Percentiles rank a stretch among this genome's conserved stretches.
These are phyloP conservation scores for Fusarium sp. DNA, from an alignment of 2,329 filamentous ascomycete genomes.

Conservation along the genomic window DNA sequence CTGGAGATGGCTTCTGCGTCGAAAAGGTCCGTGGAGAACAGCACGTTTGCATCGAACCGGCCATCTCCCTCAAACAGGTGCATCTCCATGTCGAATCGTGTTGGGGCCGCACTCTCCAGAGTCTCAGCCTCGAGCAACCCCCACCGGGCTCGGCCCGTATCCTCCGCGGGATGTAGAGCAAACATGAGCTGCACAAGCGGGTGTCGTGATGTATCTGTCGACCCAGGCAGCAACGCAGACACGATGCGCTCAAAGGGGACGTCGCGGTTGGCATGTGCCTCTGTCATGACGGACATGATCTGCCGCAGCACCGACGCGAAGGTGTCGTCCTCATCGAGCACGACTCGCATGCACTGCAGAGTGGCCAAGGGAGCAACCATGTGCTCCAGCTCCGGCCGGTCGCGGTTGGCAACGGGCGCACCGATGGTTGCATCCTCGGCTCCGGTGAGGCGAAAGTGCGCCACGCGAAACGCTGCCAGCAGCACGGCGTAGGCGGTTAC, in stretches of 20 bases:
- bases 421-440: conserved; percentile 40
- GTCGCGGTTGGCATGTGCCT: conserved; percentile 9
- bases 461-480: conserved; percentile 39
- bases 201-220: conserved; percentile 5
- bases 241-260: conserved; percentile 16
- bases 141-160: too few relatives aligned
- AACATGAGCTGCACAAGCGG: conserved; percentile 17
- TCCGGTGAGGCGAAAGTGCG: conserved; percentile 44
- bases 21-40: conserved; percentile 40
- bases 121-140: conserved; percentile 14
- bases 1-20: conserved; percentile 32
- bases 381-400: conserved; percentile 27
- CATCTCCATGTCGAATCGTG: conserved; percentile 42
- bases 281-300: not conserved
- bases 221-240: not conserved
- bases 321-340: conserved; percentile 13
- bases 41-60: conserved; percentile 11
- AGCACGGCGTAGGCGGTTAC: conserved; percentile 31
- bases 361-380: conserved; percentile 45
- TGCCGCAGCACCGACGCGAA: conserved; percentile 31
- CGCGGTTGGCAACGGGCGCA: conserved; percentile 29
- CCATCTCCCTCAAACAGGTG: conserved; percentile 38
- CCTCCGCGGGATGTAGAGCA: conserved; percentile 2
- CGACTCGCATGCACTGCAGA: conserved; percentile 41
- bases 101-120: not conserved